phyloP scores from a whole-genome alignment of 2,329 filamentous ascomycete genomes.

The Phoma herbarum region DNA sequence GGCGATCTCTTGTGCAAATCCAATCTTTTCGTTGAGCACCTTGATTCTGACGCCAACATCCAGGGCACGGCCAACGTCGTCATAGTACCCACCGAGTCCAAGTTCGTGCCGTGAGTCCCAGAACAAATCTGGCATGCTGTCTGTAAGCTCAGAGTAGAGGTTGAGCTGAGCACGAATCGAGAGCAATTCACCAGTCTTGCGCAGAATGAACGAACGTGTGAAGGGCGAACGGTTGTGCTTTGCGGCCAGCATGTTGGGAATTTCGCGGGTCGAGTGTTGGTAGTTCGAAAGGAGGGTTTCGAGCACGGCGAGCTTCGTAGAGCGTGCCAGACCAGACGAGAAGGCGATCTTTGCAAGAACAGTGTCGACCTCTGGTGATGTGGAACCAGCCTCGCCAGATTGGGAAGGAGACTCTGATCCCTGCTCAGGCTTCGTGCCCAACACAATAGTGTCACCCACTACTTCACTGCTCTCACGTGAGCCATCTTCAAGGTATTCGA shows the following conservation, averaged over 20 bases:
- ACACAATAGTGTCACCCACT: constrained; percentile 85
- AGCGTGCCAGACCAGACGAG: constrained; percentile 89
- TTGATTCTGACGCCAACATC: constrained; percentile 93
- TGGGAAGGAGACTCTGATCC: constrained; percentile 17
- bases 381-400: constrained; percentile 52
- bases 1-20: constrained; percentile 96
- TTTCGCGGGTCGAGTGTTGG: constrained; percentile 84
- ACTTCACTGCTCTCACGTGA: constrained; percentile 77
- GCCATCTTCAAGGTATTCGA: constrained; percentile 84
- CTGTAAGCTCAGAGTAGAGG: constrained; percentile 94
- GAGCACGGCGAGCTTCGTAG: constrained; percentile 91
- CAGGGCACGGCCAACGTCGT: constrained; percentile 86
- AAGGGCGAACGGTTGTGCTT: constrained; percentile 64
- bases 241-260: constrained; percentile 78
- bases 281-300: constrained; percentile 84
- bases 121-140: constrained; percentile 93
- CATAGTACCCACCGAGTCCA: constrained; percentile 92
- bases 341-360: constrained; percentile 95
- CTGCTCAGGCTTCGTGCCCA: constrained; percentile 73
- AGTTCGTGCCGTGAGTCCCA: constrained; percentile 93
- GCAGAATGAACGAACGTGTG: constrained; percentile 80
- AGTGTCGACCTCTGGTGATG: constrained; percentile 59
- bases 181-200: constrained; percentile 92
- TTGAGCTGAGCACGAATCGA: constrained; percentile 91
- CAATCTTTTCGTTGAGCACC: constrained; percentile 94